These are phyloP conservation scores for Geotrichum cucujoidarum DNA, from an alignment of 1,139 yeast species.

Conservation along the genomic window DNA sequence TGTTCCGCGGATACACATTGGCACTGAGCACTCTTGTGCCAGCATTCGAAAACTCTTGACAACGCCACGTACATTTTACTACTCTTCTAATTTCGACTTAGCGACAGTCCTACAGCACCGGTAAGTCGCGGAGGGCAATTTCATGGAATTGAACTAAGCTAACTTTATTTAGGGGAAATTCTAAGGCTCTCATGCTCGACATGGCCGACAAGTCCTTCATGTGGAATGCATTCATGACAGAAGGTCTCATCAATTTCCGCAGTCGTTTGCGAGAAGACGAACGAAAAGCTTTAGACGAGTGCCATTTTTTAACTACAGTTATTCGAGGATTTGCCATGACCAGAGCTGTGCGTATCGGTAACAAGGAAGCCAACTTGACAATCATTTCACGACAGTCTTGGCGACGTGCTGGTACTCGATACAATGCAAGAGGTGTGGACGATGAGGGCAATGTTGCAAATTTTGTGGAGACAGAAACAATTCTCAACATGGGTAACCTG, in stretches of 20 bases:
- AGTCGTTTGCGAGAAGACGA: slow-evolving; percentile 59
- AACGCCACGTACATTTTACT: slow-evolving; percentile 85
- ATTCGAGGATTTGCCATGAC: slow-evolving; percentile 95
- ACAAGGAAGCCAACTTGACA: slow-evolving; percentile 53
- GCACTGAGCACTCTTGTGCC: slow-evolving; percentile 71
- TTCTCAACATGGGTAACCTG: slow-evolving; percentile 52
- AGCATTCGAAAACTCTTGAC: slow-evolving; percentile 65
- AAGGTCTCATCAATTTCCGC: slow-evolving; percentile 71
- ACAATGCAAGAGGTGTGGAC: slow-evolving; percentile 89
- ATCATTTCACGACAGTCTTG: slow-evolving; percentile 90
- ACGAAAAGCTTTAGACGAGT: slow-evolving; percentile 58
- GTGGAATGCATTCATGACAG: slow-evolving; percentile 95
- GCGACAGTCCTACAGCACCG: slow-evolving; percentile 71
- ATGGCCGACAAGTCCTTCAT: slow-evolving; percentile 68
- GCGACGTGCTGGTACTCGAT: slow-evolving; percentile 94
- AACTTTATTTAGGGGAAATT: slow-evolving; percentile 42
- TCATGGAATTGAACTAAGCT: no score
- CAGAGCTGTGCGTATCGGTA: slow-evolving; percentile 47
- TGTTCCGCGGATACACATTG: slow-evolving; percentile 28
- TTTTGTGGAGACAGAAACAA: slow-evolving; percentile 90
- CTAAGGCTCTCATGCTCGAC: slow-evolving; percentile 40
- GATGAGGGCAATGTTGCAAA: slow-evolving; percentile 95
- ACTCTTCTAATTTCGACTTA: slow-evolving; percentile 85
- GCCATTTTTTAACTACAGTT: slow-evolving; percentile 80
- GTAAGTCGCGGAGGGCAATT: slow-evolving; percentile 17